phyloP scores from a whole-genome alignment of 257 asterid species.

The Nyctanthes arbortristis region DNA sequence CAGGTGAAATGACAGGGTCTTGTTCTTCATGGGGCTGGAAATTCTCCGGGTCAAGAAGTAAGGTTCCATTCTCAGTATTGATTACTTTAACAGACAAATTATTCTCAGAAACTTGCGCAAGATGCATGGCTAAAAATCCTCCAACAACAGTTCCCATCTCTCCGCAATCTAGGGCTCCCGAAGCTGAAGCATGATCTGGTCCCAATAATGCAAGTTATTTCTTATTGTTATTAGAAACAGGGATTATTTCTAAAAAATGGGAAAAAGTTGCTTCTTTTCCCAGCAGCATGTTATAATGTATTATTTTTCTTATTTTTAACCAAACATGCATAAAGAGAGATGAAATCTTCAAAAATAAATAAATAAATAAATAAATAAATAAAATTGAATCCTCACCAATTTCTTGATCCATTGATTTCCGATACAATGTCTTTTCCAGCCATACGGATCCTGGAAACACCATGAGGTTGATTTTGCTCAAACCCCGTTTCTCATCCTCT shows the following conservation, averaged over 20 bases:
- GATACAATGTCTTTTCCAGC: constrained; percentile 62
- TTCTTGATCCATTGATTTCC: constrained; percentile 23
- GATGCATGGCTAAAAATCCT: constrained; percentile 16
- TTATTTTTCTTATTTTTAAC: neutral
- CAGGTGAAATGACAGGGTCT: neutral
- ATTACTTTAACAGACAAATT: constrained; percentile 28
- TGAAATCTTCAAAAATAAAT: constrained; percentile 13
- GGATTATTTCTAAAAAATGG: neutral
- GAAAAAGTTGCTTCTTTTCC: neutral
- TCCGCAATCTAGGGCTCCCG: constrained; percentile 9
- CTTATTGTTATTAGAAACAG: neutral
- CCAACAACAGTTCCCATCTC: constrained; percentile 21
- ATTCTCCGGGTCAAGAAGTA: constrained; percentile 17
- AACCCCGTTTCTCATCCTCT: constrained; percentile 57
- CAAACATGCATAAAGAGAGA: constrained; percentile 3
- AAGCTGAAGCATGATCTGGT: constrained; percentile 15
- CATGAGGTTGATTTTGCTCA: constrained; percentile 74
- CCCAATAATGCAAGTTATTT: constrained; percentile 19
- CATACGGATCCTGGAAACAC: constrained; percentile 89
- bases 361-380: too few relatives aligned
- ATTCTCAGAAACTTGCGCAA: constrained; percentile 17
- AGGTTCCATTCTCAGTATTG: constrained; percentile 17
- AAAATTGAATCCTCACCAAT: constrained; percentile 40
- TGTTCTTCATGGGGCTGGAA: constrained; percentile 8
- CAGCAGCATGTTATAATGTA: neutral